A percentile compares a stretch with the other conserved stretches of the same genome.
Conservation (phyloP, 768 basidiomycete genomes). For the Termitomyces sp. region DNA sequence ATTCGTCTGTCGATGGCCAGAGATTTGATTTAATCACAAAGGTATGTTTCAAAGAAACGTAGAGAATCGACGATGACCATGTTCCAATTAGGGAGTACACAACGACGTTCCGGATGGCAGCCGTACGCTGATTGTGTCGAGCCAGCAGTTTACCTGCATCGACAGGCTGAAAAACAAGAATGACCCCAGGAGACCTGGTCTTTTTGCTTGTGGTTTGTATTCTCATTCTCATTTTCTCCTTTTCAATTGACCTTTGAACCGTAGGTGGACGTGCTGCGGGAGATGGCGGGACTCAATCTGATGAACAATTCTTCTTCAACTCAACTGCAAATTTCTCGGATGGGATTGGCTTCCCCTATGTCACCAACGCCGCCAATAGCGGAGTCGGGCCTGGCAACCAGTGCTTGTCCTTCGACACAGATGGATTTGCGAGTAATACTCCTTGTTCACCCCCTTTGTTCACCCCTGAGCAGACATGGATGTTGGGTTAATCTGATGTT, state of each 20-base stretch:
- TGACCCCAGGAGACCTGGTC: conserved; percentile 19
- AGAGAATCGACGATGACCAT: background rate
- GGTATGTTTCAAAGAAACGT: background rate
- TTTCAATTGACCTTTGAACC: background rate
- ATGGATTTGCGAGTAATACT: conserved; percentile 19
- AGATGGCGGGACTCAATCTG: conserved; percentile 18
- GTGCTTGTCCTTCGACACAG: conserved; percentile 18
- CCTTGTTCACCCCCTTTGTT: conserved; percentile 22
- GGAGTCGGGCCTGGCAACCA: conserved; percentile 20
- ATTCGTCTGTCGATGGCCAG: conserved; percentile 19
- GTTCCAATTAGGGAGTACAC: background rate
- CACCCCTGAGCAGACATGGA: conserved; percentile 18
- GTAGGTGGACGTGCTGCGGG: conserved; percentile 21
- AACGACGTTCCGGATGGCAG: background rate
- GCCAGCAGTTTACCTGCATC: conserved; percentile 22
- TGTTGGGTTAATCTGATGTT: conserved; percentile 4
- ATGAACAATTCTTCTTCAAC: conserved; percentile 23
- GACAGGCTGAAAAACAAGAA: conserved; percentile 19
- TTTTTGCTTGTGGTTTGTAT: conserved; percentile 21
- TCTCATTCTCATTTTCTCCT: background rate
- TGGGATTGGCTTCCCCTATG: conserved; percentile 19
- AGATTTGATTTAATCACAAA: conserved; percentile 27
- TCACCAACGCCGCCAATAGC: conserved; percentile 17
- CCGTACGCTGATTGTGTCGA: conserved; percentile 22
- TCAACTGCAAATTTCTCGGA: conserved; percentile 11